Conservation (phyloP, 345 rosid genomes). For the Moricandia arvensis region DNA sequence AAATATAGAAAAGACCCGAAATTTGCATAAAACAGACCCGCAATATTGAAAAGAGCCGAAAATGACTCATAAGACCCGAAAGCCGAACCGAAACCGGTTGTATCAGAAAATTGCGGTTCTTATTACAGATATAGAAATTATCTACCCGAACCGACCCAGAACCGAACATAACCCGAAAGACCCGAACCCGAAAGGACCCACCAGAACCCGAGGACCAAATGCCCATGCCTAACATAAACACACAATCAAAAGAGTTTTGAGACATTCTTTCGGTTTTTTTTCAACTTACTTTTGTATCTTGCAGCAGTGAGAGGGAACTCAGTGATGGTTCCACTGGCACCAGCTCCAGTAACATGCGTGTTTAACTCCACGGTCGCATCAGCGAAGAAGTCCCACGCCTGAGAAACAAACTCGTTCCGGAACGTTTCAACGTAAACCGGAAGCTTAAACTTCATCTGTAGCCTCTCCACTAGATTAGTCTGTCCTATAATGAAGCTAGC, state of each 20-base stretch:
- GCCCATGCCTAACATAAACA: no score
- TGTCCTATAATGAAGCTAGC: constrained; percentile 9
- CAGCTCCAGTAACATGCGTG: constrained; percentile 28
- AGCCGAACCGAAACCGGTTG: no score
- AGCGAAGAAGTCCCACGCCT: constrained; percentile 86
- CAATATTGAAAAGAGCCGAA: no score
- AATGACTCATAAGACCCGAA: no score
- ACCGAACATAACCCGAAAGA: no score
- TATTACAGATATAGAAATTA: no score
- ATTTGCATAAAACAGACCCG: no score
- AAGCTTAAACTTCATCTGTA: constrained; percentile 32
- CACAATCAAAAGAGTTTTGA: background rate
- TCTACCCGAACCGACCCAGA: no score
- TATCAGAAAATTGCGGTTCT: no score
- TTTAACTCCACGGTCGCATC: constrained; percentile 79
- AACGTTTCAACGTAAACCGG: constrained; percentile 64
- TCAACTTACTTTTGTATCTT: constrained; percentile 73
- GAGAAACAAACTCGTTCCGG: constrained; percentile 83
- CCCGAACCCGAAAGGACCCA: no score
- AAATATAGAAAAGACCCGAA: no score
- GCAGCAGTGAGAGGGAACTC: constrained; percentile 77
- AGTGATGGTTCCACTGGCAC: constrained; percentile 55
- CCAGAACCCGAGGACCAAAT: no score
- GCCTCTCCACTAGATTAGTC: constrained; percentile 44
- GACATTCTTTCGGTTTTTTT: constrained; percentile 1